Conservation (phyloP, 1,284 basidiomycete genomes). For the Agroathelia rolfsii region DNA sequence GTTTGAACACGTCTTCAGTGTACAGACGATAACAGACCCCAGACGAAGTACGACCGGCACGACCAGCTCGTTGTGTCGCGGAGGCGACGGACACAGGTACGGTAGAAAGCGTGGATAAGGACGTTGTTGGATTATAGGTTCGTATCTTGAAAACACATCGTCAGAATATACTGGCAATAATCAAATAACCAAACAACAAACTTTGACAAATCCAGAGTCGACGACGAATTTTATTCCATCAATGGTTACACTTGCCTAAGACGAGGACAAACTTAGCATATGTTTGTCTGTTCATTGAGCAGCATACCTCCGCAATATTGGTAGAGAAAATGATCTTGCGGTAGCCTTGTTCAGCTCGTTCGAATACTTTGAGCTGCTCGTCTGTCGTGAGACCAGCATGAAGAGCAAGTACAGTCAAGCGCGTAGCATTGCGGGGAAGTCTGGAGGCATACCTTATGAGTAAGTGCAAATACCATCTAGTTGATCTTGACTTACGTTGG, state of each 20-base stretch:
- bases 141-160: slow-evolving; percentile 46
- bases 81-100: slow-evolving; percentile 79
- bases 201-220: slow-evolving; percentile 93
- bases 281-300: background rate
- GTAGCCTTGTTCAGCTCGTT: slow-evolving; percentile 58
- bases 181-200: slow-evolving; percentile 21
- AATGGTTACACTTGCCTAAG: slow-evolving; percentile 90
- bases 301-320: slow-evolving; percentile 85
- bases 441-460: slow-evolving; percentile 27
- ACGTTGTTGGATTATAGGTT: slow-evolving; percentile 73
- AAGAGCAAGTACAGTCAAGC: slow-evolving; percentile 66
- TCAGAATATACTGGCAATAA: slow-evolving; percentile 10
- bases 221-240: slow-evolving; percentile 94
- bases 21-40: slow-evolving; percentile 95
- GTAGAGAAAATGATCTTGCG: slow-evolving; percentile 92
- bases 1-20: slow-evolving; percentile 49
- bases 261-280: no score
- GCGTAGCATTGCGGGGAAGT: slow-evolving; percentile 50
- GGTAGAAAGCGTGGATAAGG: slow-evolving; percentile 73
- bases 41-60: slow-evolving; percentile 83
- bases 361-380: slow-evolving; percentile 83
- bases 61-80: slow-evolving; percentile 80
- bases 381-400: slow-evolving; percentile 83
- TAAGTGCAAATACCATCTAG: background rate
- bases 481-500: slow-evolving; percentile 46